These are phyloP conservation scores for Ganoderma meredithae DNA, from an alignment of 1,284 basidiomycete species.

Conservation along the genomic window DNA sequence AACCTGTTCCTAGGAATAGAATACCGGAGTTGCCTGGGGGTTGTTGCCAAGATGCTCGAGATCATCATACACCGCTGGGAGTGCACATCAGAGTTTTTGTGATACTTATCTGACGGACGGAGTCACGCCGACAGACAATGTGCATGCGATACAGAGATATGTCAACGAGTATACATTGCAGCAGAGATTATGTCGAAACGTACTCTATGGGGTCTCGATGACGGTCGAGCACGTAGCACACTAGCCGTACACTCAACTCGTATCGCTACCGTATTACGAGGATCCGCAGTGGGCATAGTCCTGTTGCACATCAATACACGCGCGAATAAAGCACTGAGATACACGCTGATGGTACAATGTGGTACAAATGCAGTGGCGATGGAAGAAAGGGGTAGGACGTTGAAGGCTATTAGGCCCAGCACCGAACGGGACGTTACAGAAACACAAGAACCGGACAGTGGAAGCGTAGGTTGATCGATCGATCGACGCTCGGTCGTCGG, in stretches of 20 bases:
- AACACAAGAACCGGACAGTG: neutral
- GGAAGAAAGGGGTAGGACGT: neutral
- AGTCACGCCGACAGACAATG: neutral
- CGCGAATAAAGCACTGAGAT: neutral
- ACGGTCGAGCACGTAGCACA: neutral
- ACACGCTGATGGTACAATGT: conserved; percentile 10
- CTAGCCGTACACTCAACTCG: neutral
- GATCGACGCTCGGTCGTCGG: neutral
- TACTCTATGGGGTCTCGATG: neutral
- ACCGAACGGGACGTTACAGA: conserved; percentile 3
- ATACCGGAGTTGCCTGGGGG: neutral
- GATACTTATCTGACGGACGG: neutral
- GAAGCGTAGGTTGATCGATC: neutral
- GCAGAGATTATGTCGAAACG: neutral
- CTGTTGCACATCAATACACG: conserved; percentile 2
- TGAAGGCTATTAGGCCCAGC: neutral
- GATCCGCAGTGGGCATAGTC: neutral
- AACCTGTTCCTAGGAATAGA: neutral
- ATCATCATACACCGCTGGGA: neutral
- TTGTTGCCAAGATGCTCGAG: neutral
- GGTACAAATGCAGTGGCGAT: neutral
- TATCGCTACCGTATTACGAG: neutral
- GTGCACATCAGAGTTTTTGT: neutral
- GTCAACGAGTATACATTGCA: neutral
- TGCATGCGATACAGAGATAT: neutral